phyloP scores from a whole-genome alignment of 2,329 filamentous ascomycete genomes.

The Sporothrix globosa region DNA sequence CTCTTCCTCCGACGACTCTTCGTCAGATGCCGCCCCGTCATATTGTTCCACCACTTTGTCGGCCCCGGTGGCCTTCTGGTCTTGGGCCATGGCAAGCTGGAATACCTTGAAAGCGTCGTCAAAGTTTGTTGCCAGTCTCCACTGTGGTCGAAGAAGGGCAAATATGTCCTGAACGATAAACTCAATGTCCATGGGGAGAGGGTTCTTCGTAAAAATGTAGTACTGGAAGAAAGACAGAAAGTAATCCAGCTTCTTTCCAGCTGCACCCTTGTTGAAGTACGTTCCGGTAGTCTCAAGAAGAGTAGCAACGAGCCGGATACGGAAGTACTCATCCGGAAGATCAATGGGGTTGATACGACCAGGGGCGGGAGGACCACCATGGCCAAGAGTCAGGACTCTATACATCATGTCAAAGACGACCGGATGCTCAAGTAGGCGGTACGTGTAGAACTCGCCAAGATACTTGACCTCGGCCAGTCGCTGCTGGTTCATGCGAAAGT shows the following conservation, averaged over 20 bases:
- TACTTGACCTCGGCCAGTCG: conserved; percentile 96
- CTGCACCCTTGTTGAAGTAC: conserved; percentile 90
- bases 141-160: conserved; percentile 81
- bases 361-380: conserved; percentile 80
- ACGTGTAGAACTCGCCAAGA: conserved; percentile 94
- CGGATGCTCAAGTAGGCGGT: conserved; percentile 92
- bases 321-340: conserved; percentile 91
- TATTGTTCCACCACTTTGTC: conserved; percentile 67
- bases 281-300: conserved; percentile 93
- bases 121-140: conserved; percentile 80
- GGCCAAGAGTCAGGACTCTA: conserved; percentile 89
- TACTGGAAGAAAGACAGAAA: conserved; percentile 97
- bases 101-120: conserved; percentile 85
- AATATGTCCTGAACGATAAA: conserved; percentile 95
- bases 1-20: conserved; percentile 82
- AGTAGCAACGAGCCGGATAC: conserved; percentile 85
- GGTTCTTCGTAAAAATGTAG: conserved; percentile 88
- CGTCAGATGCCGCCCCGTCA: conserved; percentile 43
- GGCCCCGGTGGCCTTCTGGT: conserved; percentile 77
- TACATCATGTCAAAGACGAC: conserved; percentile 96
- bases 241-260: conserved; percentile 97
- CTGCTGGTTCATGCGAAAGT: conserved; percentile 96
- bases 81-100: conserved; percentile 83
- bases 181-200: conserved; percentile 93
- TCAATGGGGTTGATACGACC: conserved; percentile 79